phyloP scores from a whole-genome alignment of 306 rosid species.

The Sicyos baderoa region DNA sequence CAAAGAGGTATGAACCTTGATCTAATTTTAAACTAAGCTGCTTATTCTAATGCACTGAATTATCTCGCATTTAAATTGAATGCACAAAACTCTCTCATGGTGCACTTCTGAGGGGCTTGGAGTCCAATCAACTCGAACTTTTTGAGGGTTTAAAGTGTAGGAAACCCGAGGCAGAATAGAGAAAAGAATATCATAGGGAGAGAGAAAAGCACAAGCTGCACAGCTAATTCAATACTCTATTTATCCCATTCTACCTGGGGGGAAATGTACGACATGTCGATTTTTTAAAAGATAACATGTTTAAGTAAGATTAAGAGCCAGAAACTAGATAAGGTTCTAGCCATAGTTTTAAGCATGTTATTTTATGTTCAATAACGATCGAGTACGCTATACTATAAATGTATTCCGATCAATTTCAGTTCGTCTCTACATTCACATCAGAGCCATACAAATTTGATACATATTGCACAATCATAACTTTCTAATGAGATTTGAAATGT shows the following conservation, averaged over 20 bases:
- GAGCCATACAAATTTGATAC: background rate
- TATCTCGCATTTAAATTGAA: background rate
- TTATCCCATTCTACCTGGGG: slow-evolving; percentile 2
- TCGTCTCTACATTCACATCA: background rate
- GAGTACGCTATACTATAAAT: background rate
- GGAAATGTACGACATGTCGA: background rate
- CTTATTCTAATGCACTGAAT: background rate
- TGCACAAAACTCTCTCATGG: background rate
- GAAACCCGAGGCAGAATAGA: background rate
- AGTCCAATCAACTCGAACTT: background rate
- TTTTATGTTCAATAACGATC: background rate
- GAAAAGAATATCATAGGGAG: background rate
- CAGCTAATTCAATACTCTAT: background rate
- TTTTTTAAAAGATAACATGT: background rate
- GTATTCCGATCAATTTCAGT: background rate
- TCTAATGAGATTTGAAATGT: too few species aligned
- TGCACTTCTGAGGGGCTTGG: background rate
- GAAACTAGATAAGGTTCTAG: background rate
- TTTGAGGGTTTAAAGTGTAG: background rate
- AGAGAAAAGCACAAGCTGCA: background rate
- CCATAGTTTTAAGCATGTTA: background rate
- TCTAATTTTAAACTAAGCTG: background rate
- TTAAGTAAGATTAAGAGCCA: background rate
- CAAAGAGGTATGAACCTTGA: slow-evolving; percentile 3
- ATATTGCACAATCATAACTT: background rate